Percentiles rank a stretch among this genome's conserved stretches.
phyloP scores from a whole-genome alignment of 148 eudicot species.

The Linanthus parryae region DNA sequence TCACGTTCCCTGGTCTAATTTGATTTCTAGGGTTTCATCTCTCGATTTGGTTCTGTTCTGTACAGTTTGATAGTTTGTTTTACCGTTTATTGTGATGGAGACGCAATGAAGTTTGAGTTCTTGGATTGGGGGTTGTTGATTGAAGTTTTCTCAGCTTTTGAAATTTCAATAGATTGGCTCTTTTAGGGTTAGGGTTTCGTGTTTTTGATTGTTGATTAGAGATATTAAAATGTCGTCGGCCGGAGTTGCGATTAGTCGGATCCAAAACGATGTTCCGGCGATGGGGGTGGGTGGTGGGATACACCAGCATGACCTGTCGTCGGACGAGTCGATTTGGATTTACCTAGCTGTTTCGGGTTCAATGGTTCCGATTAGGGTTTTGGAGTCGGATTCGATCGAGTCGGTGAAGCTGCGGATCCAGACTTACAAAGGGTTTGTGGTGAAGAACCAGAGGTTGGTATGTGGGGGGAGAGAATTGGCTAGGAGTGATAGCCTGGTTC shows the following conservation, averaged over 20 bases:
- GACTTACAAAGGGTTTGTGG: conserved; percentile 51
- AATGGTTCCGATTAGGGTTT: conserved; percentile 50
- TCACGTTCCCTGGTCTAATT: too few relatives aligned
- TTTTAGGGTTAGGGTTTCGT: too few relatives aligned
- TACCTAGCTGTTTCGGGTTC: conserved; percentile 55
- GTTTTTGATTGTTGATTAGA: too few relatives aligned
- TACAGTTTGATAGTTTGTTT: too few relatives aligned
- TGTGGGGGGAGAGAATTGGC: conserved; percentile 63
- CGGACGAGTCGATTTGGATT: conserved; percentile 43
- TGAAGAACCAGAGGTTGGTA: conserved; percentile 71
- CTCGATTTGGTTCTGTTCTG: too few relatives aligned
- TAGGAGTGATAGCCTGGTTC: conserved; percentile 42
- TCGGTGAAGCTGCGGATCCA: conserved; percentile 59
- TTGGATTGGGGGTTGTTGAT: too few relatives aligned
- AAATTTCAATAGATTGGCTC: too few relatives aligned
- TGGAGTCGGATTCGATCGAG: conserved; percentile 66
- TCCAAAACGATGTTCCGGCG: background rate
- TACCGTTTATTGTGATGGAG: too few relatives aligned
- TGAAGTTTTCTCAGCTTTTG: too few relatives aligned
- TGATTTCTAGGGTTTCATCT: too few relatives aligned
- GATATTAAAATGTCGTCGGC: conserved; percentile 7
- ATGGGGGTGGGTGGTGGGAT: background rate
- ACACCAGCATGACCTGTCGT: conserved; percentile 6
- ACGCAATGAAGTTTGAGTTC: too few relatives aligned
- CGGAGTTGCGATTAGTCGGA: background rate